Conservation (phyloP, 1,139 yeast genomes). For the Hyphopichia pseudoburtonii region DNA sequence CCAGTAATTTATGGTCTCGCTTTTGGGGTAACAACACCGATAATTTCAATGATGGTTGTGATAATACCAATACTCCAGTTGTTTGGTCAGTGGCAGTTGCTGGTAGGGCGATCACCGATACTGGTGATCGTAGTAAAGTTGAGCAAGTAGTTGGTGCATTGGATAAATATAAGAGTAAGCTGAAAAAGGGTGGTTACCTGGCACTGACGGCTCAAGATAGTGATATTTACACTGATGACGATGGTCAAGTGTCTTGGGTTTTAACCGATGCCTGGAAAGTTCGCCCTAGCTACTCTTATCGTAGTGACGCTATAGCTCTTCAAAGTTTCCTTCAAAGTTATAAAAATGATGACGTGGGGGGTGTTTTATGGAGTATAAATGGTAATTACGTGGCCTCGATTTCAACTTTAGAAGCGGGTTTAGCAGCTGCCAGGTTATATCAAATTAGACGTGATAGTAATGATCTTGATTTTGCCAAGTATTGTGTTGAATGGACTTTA, state of each 20-base stretch:
- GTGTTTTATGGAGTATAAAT: conserved; percentile 27
- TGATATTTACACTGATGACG: conserved; percentile 36
- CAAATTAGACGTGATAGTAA: conserved; percentile 16
- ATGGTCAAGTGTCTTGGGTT: conserved; percentile 35
- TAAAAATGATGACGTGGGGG: conserved; percentile 21
- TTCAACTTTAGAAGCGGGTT: conserved; percentile 34
- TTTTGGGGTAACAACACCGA: conserved; percentile 15
- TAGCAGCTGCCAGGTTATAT: conserved; percentile 29
- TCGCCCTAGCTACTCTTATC: conserved; percentile 12
- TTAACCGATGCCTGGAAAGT: conserved; percentile 23
- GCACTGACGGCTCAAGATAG: conserved; percentile 24
- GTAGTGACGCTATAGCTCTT: conserved; percentile 17
- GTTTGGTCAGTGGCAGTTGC: conserved; percentile 28
- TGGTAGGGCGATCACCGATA: conserved; percentile 15
- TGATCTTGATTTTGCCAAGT: conserved; percentile 19
- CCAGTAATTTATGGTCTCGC: conserved; percentile 7
- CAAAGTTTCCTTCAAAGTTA: conserved; percentile 19
- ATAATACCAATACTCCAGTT: conserved; percentile 17
- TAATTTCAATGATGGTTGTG: conserved; percentile 9
- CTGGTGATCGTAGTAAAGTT: neutral
- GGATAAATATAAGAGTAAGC: neutral
- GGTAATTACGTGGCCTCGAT: conserved; percentile 32
- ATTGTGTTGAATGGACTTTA: conserved; percentile 16
- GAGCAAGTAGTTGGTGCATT: neutral
- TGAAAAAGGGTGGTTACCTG: conserved; percentile 20